Base-by-base conservation (phyloP, 2,329 filamentous ascomycete species). In the Stagonosporopsis vannaccii region DNA sequence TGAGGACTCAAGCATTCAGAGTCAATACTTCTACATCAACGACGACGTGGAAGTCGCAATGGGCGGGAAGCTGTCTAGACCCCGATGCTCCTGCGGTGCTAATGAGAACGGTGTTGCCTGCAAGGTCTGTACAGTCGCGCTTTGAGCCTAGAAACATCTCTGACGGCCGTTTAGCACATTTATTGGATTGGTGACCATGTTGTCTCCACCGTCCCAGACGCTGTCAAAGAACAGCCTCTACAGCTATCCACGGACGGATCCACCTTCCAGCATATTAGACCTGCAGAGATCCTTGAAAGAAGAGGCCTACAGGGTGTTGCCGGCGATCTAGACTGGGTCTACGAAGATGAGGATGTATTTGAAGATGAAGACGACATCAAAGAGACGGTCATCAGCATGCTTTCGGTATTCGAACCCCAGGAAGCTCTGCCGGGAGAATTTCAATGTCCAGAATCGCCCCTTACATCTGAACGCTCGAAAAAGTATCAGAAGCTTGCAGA, bases 171-270 rank as follows among this genome's bases (percentile, higher is more conserved):
- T 56, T 28, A 77, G 75, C 75, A 77, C 37, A 75, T 76, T 20
- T 76, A 73, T 49, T 77, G 74, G 74, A 65, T 76, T 4, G 62
- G 69, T 6, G 73, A 76, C 44, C 72, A 76, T 45, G 57, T 77
- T 23, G 59, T 71, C 19, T 67, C 68, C 13, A 67, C 65, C 15
- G 61, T 59, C 1, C 62, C 68, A 6, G 59, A 66, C 15, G 45
- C 55, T 9, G 53, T 69, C 33, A 65, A 66, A 22, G 58, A 66
- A 6, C 61, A 70, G 28, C 66, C 69, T n/a, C 50, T 74, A 17
- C 64, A 70, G 13, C 56, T 75, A 15, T 68, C 68, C 6, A 57
- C 58, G 25, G 72, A 76, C 50, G 74, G 74, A n/a, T 70, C 71
- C 2, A 68, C 59, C n/a, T 65, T 75, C 23, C 63, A 71, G 28